Percentiles rank a stretch among this genome's conserved stretches.
phyloP scores from a whole-genome alignment of 2,329 filamentous ascomycete species.

The Rhynchosporium graminicola region DNA sequence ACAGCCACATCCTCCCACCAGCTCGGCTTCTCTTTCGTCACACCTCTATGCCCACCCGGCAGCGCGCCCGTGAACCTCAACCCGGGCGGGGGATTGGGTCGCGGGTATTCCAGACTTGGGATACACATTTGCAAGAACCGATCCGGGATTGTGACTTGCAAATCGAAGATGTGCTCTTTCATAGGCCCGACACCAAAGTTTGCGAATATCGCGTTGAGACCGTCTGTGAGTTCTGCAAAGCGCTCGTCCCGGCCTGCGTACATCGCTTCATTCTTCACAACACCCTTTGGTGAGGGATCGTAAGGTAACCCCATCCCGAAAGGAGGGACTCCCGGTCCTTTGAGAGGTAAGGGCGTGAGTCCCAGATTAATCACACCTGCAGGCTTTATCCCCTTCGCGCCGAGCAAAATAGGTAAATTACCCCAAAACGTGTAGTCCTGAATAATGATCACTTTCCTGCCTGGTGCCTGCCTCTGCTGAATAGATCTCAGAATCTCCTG shows the following conservation, averaged over 20 bases:
- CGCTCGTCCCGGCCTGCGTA: constrained; percentile 18
- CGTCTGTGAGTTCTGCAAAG: constrained; percentile 1
- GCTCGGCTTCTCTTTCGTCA: constrained; percentile 40
- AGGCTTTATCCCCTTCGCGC: constrained; percentile 44
- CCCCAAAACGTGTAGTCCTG: constrained; percentile 46
- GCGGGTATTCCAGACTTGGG: constrained; percentile 42
- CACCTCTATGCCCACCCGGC: constrained; percentile 39
- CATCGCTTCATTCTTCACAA: constrained; percentile 40
- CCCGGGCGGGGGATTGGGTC: constrained; percentile 42
- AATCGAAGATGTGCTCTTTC: constrained; percentile 32
- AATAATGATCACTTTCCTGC: constrained; percentile 45
- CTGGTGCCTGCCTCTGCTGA: constrained; percentile 11
- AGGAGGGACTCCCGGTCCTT: constrained; percentile 44
- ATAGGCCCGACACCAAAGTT: constrained; percentile 38
- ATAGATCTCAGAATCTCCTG: constrained; percentile 41
- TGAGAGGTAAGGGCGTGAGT: constrained; percentile 42
- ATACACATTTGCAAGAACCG: constrained; percentile 41
- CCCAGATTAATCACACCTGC: constrained; percentile 45
- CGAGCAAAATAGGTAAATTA: constrained; percentile 43
- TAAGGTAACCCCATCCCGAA: constrained; percentile 44
- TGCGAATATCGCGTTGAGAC: constrained; percentile 29
- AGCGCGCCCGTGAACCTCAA: constrained; percentile 49
- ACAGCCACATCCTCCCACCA: constrained; percentile 49
- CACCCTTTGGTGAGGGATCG: constrained; percentile 43
- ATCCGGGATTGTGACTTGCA: constrained; percentile 29